phyloP scores from a whole-genome alignment of 345 rosid genomes.

The Gossypium stocksii region DNA sequence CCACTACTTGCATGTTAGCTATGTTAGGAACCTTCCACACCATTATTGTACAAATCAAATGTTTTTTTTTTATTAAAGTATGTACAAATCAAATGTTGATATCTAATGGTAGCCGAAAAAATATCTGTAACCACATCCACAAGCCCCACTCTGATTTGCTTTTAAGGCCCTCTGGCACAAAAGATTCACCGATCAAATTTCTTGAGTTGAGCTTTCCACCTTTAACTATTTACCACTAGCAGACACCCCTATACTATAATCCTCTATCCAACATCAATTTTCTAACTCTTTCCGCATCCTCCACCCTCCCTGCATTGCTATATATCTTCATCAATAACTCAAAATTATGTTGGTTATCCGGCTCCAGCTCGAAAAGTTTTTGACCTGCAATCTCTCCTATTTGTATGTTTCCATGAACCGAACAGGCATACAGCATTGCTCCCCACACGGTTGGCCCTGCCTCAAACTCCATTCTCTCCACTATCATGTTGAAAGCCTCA shows the following conservation, averaged over 20 bases:
- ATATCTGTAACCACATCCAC: too few relatives aligned
- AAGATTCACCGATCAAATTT: background rate
- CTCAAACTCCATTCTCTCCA: constrained; percentile 51
- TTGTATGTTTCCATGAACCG: constrained; percentile 52
- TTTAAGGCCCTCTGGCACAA: background rate
- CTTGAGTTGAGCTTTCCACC: background rate
- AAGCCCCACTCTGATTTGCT: too few relatives aligned
- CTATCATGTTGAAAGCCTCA: constrained; percentile 56
- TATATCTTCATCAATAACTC: constrained; percentile 69
- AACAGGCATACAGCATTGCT: constrained; percentile 72
- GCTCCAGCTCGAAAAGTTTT: constrained; percentile 71
- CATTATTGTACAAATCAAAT: too few relatives aligned
- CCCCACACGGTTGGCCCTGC: constrained; percentile 91
- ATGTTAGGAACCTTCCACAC: too few relatives aligned
- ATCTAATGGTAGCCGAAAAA: too few relatives aligned
- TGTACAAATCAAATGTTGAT: too few relatives aligned
- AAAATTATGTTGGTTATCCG: constrained; percentile 76
- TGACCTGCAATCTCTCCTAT: constrained; percentile 65
- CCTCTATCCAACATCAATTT: constrained; percentile 69
- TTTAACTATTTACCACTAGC: background rate
- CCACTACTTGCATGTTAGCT: too few relatives aligned
- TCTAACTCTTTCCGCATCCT: constrained; percentile 57
- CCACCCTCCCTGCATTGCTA: constrained; percentile 36
- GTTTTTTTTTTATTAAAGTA: too few relatives aligned
- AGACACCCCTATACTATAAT: constrained; percentile 3